These are phyloP conservation scores for Seminavis robusta DNA, from an alignment of 108 stramenopile genomes.

Conservation along the genomic window DNA sequence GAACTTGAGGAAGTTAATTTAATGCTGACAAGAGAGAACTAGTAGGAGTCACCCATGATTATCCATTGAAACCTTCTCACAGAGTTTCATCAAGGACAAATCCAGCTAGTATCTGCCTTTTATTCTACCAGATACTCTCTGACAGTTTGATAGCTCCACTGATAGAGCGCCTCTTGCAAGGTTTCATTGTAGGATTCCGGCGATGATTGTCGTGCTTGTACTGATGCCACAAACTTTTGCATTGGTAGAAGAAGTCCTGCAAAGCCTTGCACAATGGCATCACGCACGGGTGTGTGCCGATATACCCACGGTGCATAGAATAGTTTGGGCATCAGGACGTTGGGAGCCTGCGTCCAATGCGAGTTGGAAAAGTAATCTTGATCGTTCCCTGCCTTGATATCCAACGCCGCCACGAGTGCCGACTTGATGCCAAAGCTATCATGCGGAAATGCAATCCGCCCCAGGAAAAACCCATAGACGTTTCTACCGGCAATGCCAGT, in stretches of 20 bases:
- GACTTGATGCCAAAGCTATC: slow-evolving; percentile 41
- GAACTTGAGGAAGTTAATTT: no score
- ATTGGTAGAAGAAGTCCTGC: slow-evolving; percentile 4
- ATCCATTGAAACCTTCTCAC: no score
- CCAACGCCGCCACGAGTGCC: slow-evolving; percentile 32
- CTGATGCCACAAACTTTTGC: slow-evolving; percentile 15
- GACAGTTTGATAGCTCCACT: slow-evolving; percentile 34
- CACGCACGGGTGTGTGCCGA: slow-evolving; percentile 16
- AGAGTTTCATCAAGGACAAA: no score
- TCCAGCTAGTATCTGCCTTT: no score
- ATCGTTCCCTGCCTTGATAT: neutral
- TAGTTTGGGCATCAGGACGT: neutral
- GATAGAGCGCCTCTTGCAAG: slow-evolving; percentile 34
- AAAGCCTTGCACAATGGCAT: slow-evolving; percentile 1
- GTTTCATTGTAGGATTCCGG: slow-evolving; percentile 23
- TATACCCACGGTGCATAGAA: slow-evolving; percentile 12
- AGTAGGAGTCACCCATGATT: no score
- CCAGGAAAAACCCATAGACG: neutral
- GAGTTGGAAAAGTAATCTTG: slow-evolving; percentile 21
- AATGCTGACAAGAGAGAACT: no score
- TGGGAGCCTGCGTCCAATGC: neutral
- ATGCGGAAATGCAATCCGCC: slow-evolving; percentile 15
- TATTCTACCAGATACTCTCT: slow-evolving; percentile 9
- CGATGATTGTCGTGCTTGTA: slow-evolving; percentile 2
- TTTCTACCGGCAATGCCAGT: slow-evolving; percentile 36